Evolutionary conservation across 306 rosid genomes (phyloP).

Genomic region (Notholithocarpus densiflorus): DNA sequence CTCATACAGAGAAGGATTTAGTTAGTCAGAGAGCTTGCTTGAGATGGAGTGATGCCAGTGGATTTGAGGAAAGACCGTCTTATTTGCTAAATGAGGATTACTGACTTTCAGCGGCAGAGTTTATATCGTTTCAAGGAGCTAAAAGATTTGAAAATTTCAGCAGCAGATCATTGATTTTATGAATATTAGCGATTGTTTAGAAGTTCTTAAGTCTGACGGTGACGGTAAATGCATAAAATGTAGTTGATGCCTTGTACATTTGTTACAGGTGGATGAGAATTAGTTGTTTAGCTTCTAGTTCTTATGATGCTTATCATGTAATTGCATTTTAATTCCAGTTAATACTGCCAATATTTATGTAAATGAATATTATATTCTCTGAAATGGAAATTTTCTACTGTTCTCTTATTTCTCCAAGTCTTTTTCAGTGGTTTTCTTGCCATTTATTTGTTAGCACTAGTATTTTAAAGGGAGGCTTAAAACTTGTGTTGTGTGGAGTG

Average conservation of each 20-base stretch:
- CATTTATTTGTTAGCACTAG: too few relatives aligned
- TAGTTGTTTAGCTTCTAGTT: slow-evolving; percentile 48
- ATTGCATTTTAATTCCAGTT: slow-evolving; percentile 33
- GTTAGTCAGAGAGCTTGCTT: slow-evolving; percentile 28
- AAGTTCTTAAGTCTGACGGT: slow-evolving; percentile 22
- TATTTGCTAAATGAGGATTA: slow-evolving; percentile 29
- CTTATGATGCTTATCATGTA: slow-evolving; percentile 32
- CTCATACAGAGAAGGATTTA: slow-evolving; percentile 11
- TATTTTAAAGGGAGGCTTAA: too few relatives aligned
- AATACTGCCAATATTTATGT: slow-evolving; percentile 40
- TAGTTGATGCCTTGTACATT: slow-evolving; percentile 60
- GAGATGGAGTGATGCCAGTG: slow-evolving; percentile 12
- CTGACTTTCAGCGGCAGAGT: slow-evolving; percentile 19
- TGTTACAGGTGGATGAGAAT: slow-evolving; percentile 47
- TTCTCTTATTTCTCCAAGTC: background rate
- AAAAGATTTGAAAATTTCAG: slow-evolving; percentile 17
- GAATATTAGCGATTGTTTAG: slow-evolving; percentile 33
- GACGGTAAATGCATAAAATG: slow-evolving; percentile 27
- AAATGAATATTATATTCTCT: slow-evolving; percentile 29
- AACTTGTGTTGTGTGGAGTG: too few relatives aligned
- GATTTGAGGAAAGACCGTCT: slow-evolving; percentile 23
- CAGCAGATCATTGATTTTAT: slow-evolving; percentile 20
- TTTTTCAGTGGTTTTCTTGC: background rate
- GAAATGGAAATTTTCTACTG: slow-evolving; percentile 10
- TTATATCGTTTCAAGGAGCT: slow-evolving; percentile 21